These are phyloP conservation scores for Sanghuangporus baumii DNA, from an alignment of 1,284 basidiomycete genomes.

Conservation along the genomic window DNA sequence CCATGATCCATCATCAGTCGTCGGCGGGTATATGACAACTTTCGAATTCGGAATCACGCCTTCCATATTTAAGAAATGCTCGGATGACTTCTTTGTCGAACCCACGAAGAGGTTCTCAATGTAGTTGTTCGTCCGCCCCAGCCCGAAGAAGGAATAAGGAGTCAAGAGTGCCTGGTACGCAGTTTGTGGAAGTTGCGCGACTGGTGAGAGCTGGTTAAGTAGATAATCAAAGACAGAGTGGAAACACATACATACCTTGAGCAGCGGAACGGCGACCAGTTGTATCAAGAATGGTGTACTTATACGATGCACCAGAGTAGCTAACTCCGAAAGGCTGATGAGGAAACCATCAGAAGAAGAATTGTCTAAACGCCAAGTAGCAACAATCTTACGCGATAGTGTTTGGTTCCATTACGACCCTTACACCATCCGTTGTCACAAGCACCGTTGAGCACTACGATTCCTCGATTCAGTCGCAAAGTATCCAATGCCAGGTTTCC, in stretches of 20 bases:
- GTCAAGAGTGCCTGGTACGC: conserved; percentile 85
- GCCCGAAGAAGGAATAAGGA: conserved; percentile 94
- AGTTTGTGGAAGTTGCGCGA: conserved; percentile 89
- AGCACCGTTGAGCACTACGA: conserved; percentile 84
- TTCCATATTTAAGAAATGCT: conserved; percentile 87
- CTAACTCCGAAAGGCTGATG: conserved; percentile 86
- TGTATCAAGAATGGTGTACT: conserved; percentile 95
- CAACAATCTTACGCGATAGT: conserved; percentile 59
- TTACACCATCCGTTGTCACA: conserved; percentile 80
- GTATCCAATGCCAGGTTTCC: neutral
- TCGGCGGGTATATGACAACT: conserved; percentile 87
- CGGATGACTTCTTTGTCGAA: conserved; percentile 63
- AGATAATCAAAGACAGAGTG: neutral
- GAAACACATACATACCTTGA: conserved; percentile 53
- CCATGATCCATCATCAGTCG: conserved; percentile 60
- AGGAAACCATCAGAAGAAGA: conserved; percentile 14
- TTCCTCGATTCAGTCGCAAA: conserved; percentile 7
- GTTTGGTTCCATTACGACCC: conserved; percentile 48
- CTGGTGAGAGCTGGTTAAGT: conserved; percentile 33
- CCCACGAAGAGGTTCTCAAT: conserved; percentile 96
- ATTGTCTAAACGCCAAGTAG: neutral
- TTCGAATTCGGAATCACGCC: conserved; percentile 97
- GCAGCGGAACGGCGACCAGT: conserved; percentile 87
- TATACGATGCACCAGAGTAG: conserved; percentile 93
- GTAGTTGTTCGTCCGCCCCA: conserved; percentile 99